Conservation (phyloP, 495 filamentous ascomycete genomes). For the Penicillium longicatenatum region DNA sequence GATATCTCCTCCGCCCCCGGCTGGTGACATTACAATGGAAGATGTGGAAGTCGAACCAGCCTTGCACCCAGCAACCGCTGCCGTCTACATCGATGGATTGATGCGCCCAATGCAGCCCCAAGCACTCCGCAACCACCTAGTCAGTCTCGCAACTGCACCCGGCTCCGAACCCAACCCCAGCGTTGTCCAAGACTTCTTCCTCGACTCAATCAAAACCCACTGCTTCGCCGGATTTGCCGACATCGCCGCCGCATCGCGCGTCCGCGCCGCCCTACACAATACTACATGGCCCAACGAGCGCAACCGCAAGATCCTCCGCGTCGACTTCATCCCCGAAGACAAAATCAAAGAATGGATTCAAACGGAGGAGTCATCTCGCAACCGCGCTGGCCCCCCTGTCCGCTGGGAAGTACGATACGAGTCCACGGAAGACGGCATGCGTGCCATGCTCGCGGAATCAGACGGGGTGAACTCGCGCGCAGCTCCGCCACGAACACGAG, state of each 20-base stretch:
- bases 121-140: constrained; percentile 65
- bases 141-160: constrained; percentile 63
- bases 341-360: constrained; percentile 74
- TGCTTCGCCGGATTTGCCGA: constrained; percentile 74
- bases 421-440: constrained; percentile 55
- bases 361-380: constrained; percentile 58
- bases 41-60: constrained; percentile 62
- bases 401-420: constrained; percentile 77
- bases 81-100: constrained; percentile 88
- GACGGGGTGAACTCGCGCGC: constrained; percentile 26
- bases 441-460: constrained; percentile 57
- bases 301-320: constrained; percentile 81
- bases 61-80: constrained; percentile 78
- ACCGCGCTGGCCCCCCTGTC: constrained; percentile 48
- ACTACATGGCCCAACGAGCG: constrained; percentile 85
- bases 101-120: constrained; percentile 79
- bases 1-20: constrained; percentile 26
- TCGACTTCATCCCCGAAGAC: constrained; percentile 85
- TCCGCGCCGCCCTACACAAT: constrained; percentile 74
- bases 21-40: constrained; percentile 34
- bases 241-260: constrained; percentile 72
- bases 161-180: constrained; percentile 49
- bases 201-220: constrained; percentile 86
- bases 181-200: constrained; percentile 67
- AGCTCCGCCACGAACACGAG: constrained; percentile 25